phyloP scores from a whole-genome alignment of 2,329 filamentous ascomycete genomes.

The Alternaria brassicicola region DNA sequence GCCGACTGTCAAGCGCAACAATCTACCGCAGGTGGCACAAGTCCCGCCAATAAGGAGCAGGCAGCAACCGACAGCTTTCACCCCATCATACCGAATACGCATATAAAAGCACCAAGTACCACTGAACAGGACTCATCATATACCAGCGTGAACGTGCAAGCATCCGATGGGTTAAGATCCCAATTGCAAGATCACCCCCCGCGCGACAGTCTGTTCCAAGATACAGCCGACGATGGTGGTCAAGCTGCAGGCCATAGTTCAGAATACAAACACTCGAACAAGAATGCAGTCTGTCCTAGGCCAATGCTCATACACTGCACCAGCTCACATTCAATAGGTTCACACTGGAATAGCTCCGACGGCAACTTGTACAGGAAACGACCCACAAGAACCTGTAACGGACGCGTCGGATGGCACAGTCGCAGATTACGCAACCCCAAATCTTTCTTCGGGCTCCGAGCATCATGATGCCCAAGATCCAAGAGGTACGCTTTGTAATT shows the following conservation, averaged over 20 bases:
- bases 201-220: neutral
- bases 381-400: neutral
- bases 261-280: neutral
- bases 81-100: neutral
- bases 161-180: neutral
- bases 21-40: neutral
- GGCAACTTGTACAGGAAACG: neutral
- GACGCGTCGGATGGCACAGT: neutral
- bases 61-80: neutral
- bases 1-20: neutral
- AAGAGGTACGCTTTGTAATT: neutral
- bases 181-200: neutral
- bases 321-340: constrained; percentile 13
- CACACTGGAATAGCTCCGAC: neutral
- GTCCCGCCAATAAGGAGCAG: neutral
- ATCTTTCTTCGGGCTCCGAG: neutral
- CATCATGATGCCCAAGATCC: neutral
- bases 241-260: neutral
- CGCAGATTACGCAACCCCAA: neutral
- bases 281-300: constrained; percentile 16
- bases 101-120: neutral
- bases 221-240: neutral
- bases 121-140: neutral
- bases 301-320: neutral
- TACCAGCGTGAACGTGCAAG: neutral